A percentile compares a stretch with the other conserved stretches of the same genome.
Conservation (phyloP, 371 early-diverging fungal genomes). For the Furculomyces boomerangus region DNA sequence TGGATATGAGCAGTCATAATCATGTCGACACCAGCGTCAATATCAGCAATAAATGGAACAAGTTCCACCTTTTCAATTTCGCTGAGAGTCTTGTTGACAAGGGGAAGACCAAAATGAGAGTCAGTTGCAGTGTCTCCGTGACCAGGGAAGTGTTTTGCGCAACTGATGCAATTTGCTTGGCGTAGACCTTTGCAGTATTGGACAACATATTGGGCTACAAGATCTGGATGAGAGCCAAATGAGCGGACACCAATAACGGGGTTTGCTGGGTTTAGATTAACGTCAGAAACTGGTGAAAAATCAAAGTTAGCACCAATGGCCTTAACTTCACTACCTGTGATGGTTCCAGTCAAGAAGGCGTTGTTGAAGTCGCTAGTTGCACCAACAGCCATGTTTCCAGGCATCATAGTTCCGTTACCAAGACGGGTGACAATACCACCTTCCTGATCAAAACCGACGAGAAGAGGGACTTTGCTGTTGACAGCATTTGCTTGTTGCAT, state of each 20-base stretch:
- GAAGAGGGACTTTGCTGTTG: background rate
- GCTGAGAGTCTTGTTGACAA: slow-evolving; percentile 24
- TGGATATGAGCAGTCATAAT: slow-evolving; percentile 30
- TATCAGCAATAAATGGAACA: slow-evolving; percentile 20
- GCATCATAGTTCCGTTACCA: background rate
- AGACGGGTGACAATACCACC: slow-evolving; percentile 1
- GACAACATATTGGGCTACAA: background rate
- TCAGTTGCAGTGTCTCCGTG: slow-evolving; percentile 35
- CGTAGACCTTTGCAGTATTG: background rate
- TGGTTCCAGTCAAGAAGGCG: background rate
- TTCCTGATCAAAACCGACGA: slow-evolving; percentile 1
- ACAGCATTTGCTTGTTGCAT: background rate
- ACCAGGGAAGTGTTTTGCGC: slow-evolving; percentile 14
- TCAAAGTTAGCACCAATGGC: background rate
- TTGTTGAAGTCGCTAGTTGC: background rate
- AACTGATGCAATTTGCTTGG: background rate
- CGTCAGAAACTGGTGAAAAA: background rate
- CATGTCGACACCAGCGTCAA: slow-evolving; percentile 17
- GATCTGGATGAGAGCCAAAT: background rate
- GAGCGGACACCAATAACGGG: slow-evolving; percentile 4
- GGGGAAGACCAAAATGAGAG: slow-evolving; percentile 29
- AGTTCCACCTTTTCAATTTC: slow-evolving; percentile 24
- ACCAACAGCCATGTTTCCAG: slow-evolving; percentile 3
- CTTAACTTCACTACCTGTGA: background rate
- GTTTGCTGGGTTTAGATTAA: background rate